Base-by-base conservation (phyloP, 1,284 basidiomycete genomes). In the Bondarzewia mesenterica region DNA sequence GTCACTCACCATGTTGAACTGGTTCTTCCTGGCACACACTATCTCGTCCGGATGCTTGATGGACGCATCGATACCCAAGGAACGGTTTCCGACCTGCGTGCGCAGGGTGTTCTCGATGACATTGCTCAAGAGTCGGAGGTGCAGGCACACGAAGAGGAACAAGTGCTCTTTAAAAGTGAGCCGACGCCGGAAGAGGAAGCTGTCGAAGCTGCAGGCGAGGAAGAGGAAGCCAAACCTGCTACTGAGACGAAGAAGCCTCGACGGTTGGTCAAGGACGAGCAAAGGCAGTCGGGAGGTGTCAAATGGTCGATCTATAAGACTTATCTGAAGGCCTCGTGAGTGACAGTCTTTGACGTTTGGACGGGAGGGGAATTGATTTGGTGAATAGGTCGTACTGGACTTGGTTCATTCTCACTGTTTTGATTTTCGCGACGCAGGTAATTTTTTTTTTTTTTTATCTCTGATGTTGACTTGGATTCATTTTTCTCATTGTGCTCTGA, bases 261-360 rank as follows among this genome's bases (percentile, higher is more conserved):
- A 48, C 84, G 83, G 57, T 67, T 87, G 6, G 65, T 87, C 8
- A 75, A 81, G 51, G 83, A 83, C 46, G 85, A 88, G 60, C 80
- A 83, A 55, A 69, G 89, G 18, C 81, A 85, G 38, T 72, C 74
- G 1, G 89, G 89, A 2, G 76, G 78, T 45, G 89, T 93, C 29
- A 88, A 89, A 59, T 87, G 84, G 83, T 61, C 64, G 2, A 82
- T 90, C 40, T 93, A 93, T 62, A 80, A 82, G 53, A 82, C 78
- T 12, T 92, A 92, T 61, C 69, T 93, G 50, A 72, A 76, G 56
- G 82, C 82, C 38, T 83, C 81, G 79, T 82, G 50, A 53, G 60
- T 53, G n/a, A 20, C 26, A 47, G 22, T 18, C 27, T 49, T 20
- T 25, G 14, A 8, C 15, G 39, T 5, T 4, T 46, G n/a, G 43